Evolutionary conservation across 495 filamentous ascomycete species (phyloP).

Genomic region (Poronia punctata): DNA sequence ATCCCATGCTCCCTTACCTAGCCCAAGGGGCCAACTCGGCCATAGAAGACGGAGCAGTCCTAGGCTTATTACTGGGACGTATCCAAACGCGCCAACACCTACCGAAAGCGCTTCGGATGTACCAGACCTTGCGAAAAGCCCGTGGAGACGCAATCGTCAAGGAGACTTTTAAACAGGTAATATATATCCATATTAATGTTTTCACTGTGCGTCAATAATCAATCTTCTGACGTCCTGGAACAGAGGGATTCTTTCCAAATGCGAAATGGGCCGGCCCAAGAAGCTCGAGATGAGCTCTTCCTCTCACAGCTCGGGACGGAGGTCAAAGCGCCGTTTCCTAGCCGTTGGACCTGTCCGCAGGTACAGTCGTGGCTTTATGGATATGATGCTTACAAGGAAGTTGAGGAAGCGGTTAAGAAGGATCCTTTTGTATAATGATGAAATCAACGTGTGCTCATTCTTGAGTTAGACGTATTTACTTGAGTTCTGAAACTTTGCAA

Average conservation of each 20-base stretch:
- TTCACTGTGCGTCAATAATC: not conserved
- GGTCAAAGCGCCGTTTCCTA: constrained; percentile 47
- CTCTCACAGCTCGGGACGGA: constrained; percentile 38
- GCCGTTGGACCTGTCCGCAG: constrained; percentile 54
- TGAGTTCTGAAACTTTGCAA: too few relatives aligned
- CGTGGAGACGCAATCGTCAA: constrained; percentile 47
- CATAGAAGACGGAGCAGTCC: constrained; percentile 31
- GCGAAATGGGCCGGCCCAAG: constrained; percentile 41
- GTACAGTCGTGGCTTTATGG: constrained; percentile 55
- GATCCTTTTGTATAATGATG: constrained; percentile 25
- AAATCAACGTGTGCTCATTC: too few relatives aligned
- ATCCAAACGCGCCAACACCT: constrained; percentile 31
- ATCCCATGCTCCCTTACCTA: constrained; percentile 53
- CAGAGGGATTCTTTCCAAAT: constrained; percentile 48
- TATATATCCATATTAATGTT: not conserved
- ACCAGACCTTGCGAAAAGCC: constrained; percentile 49
- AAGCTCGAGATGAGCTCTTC: constrained; percentile 40
- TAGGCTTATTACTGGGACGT: constrained; percentile 8
- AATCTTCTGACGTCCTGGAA: not conserved
- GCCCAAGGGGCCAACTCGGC: constrained; percentile 42
- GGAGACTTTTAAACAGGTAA: constrained; percentile 41
- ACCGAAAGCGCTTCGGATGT: constrained; percentile 38
- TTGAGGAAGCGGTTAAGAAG: constrained; percentile 39
- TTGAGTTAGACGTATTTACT: too few relatives aligned
- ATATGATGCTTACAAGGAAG: constrained; percentile 54